Evolutionary conservation across 2,329 filamentous ascomycete genomes (phyloP).

Genomic region (Aspergillus ochraceus): DNA sequence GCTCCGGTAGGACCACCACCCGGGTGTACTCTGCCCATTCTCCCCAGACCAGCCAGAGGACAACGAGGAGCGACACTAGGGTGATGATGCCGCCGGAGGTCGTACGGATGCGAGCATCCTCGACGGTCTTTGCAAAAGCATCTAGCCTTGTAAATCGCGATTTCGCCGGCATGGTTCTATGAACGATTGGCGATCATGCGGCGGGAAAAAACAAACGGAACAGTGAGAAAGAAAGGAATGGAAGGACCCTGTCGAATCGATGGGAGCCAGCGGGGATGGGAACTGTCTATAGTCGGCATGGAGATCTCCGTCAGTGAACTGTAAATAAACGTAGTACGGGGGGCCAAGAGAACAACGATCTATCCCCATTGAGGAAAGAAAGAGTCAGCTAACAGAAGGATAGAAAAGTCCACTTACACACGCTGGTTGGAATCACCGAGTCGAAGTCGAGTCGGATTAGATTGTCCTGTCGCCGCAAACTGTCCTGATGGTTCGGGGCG

Average conservation of each 20-base stretch:
- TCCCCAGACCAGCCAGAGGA: slow-evolving; percentile 85
- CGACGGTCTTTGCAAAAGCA: slow-evolving; percentile 98
- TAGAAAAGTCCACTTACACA: neutral
- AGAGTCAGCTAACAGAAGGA: neutral
- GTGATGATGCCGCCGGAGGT: slow-evolving; percentile 95
- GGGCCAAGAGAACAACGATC: neutral
- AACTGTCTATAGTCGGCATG: neutral
- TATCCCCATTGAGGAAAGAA: neutral
- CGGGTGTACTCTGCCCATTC: slow-evolving; percentile 94
- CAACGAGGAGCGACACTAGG: slow-evolving; percentile 82
- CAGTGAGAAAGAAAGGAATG: slow-evolving; percentile 1
- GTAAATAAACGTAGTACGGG: neutral
- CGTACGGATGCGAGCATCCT: slow-evolving; percentile 94
- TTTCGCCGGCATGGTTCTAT: slow-evolving; percentile 72
- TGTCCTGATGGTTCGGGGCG: neutral
- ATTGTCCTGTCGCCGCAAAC: neutral
- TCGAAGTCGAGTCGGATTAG: neutral
- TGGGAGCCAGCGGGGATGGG: neutral
- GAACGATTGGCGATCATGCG: slow-evolving; percentile 30
- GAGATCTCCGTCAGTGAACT: neutral
- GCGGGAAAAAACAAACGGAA: slow-evolving; percentile 4
- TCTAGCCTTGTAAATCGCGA: slow-evolving; percentile 95
- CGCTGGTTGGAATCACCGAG: neutral
- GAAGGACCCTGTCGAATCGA: neutral
- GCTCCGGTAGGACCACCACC: slow-evolving; percentile 82